A percentile compares a stretch with the other conserved stretches of the same genome.
These are phyloP conservation scores for Camellia granthamiana DNA, from an alignment of 148 eudicot genomes.

Conservation along the genomic window DNA sequence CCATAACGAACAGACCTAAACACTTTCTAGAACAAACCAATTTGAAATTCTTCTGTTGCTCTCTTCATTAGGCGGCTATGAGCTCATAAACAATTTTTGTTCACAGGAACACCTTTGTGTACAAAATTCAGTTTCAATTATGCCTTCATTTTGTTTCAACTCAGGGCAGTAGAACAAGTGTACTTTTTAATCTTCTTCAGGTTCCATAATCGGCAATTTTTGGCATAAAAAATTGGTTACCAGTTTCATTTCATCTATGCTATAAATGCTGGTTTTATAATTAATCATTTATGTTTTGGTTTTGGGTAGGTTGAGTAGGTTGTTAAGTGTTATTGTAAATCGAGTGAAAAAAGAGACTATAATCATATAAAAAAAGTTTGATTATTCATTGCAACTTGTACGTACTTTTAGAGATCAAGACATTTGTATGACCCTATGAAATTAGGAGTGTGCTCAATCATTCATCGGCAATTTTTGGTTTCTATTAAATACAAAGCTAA, in stretches of 20 bases:
- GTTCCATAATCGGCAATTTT: not conserved
- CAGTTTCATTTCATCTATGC: not conserved
- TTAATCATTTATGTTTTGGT: too few relatives aligned
- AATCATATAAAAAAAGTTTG: not conserved
- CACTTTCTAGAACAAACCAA: not conserved
- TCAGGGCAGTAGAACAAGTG: too few relatives aligned
- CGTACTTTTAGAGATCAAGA: too few relatives aligned
- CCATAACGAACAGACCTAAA: not conserved
- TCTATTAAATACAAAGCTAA: too few relatives aligned
- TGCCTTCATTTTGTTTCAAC: not conserved
- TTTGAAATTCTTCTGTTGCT: not conserved
- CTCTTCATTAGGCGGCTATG: not conserved
- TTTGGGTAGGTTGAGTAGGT: conserved; percentile 7
- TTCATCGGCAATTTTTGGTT: not conserved
- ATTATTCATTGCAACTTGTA: not conserved
- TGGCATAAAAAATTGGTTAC: not conserved
- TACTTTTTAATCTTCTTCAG: not conserved
- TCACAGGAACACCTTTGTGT: too few relatives aligned
- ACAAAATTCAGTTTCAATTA: too few relatives aligned
- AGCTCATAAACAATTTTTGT: not conserved
- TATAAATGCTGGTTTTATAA: not conserved
- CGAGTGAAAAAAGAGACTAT: not conserved
- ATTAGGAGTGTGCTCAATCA: not conserved
- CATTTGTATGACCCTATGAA: not conserved
- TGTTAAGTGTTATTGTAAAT: conserved; percentile 2